Base-by-base conservation (phyloP, 208 protist species). In the Tritrichomonas foetus region DNA sequence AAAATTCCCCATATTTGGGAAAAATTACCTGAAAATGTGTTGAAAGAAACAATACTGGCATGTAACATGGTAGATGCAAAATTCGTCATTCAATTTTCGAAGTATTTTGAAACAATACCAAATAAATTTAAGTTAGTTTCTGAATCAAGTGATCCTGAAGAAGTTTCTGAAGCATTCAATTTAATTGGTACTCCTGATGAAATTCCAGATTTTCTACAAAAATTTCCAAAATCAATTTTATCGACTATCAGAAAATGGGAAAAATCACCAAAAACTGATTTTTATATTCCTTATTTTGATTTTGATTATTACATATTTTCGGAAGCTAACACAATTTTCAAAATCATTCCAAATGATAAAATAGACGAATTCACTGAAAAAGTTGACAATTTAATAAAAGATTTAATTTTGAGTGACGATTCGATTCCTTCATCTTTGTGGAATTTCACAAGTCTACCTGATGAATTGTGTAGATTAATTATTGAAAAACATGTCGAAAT, bases 231-330 rank as follows among this genome's bases (percentile, higher is more conserved):
- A 16, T 25, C 78, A 0, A 57, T 47, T 22, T 57, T 53, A 1
- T 57, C 33, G 14, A 44, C n/a, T 39, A 89, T 89, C 16, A n/a
- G n/a, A 61, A 53, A 39, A 9, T 89, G 78, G 78, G 3, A 53
- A n/a, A 89, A 57, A 30, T 61, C 78, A n/a, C 78, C 78, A 27
- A 89, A 89, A 57, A 57, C 78, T 39, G 47, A 89, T 57, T 89
- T 41, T 41, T 89, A 33, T n/a, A 5, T 16, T n/a, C 3, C 64
- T n/a, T 8, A 11, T 8, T 30, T 69, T 30, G n/a, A 69, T 30
- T 5, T 69, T 69, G n/a, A 69, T n/a, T 25, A 69, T n/a, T 11
- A 5, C 25, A 69, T 30, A 33, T n/a, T 69, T 25, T 8, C 13
- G 25, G 11, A 16, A 8, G 22, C 64, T 8, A 30, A 16, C 8